phyloP scores from a whole-genome alignment of 2,329 filamentous ascomycete genomes.

The Ophiostoma montium region DNA sequence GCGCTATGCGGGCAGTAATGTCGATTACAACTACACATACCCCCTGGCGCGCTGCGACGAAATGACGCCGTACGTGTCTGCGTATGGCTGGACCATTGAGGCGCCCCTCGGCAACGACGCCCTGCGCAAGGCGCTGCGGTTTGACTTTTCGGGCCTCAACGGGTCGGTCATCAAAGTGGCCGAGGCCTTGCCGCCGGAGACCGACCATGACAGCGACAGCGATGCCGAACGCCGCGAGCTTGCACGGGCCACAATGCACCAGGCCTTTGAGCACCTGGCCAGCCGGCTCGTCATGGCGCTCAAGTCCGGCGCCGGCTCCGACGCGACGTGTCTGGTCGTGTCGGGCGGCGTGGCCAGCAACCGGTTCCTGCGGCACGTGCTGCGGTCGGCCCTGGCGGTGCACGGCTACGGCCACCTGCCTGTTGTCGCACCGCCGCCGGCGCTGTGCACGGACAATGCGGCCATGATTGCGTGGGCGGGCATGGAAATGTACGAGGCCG shows the following conservation, averaged over 20 bases:
- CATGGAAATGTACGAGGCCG: constrained; percentile 77
- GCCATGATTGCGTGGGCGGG: constrained; percentile 96
- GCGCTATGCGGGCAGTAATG: constrained; percentile 44
- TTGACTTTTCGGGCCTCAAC: constrained; percentile 61
- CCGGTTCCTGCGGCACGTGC: constrained; percentile 56
- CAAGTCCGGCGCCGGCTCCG: constrained; percentile 12
- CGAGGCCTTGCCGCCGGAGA: not conserved
- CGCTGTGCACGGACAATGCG: constrained; percentile 85
- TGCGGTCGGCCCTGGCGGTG: constrained; percentile 42
- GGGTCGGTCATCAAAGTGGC: constrained; percentile 29
- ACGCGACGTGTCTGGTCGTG: constrained; percentile 46
- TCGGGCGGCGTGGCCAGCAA: constrained; percentile 89
- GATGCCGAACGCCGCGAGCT: constrained; percentile 51
- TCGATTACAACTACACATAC: constrained; percentile 30
- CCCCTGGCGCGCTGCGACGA: constrained; percentile 45
- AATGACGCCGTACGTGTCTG: constrained; percentile 26
- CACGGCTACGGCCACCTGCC: constrained; percentile 48
- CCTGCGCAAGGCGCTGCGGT: constrained; percentile 40
- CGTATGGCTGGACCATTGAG: constrained; percentile 47
- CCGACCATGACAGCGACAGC: constrained; percentile 22
- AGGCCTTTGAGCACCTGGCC: constrained; percentile 77
- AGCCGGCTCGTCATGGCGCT: constrained; percentile 60
- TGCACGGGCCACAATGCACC: constrained; percentile 59
- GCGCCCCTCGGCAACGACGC: constrained; percentile 43
- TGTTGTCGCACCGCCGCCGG: constrained; percentile 59